Evolutionary conservation across 495 filamentous ascomycete genomes (phyloP), one percentile per base, ranked within the genome.

Genomic region (Trichoderma parareesei): DNA sequence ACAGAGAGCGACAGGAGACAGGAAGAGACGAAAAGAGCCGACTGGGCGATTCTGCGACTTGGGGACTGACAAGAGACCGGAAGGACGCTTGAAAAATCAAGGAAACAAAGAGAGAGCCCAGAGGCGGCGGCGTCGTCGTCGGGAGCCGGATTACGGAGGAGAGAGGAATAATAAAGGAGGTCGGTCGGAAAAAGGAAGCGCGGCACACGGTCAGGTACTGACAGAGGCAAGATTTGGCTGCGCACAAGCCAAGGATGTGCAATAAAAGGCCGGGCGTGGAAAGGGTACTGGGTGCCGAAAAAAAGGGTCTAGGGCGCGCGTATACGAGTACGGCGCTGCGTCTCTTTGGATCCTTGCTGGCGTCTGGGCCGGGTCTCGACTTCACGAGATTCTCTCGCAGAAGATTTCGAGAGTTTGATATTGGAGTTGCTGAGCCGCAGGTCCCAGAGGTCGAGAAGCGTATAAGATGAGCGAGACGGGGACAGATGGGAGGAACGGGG

Each of bases 181-280:
- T 57, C 53, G 53, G 53, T 57, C 53, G 53, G 53, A 57, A 57
- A 57, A 57, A 57, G 53, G 53, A 57, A 35, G 53, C 53, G 53
- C 53, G 53, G 53, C 53, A 57, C 53, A 55, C 20, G 48, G 48
- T 18, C 0, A 27, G 27, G 27, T 27, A 27, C 27, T 27, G n/a
- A 5, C 16, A 48, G 44, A 14, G 20, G 11, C 14, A 57, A 57
- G 53, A 57, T 57, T 57, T 57, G 53, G 53, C 53, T 35, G 53
- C 53, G 53, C 53, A 57, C 53, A 57, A 57, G 53, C 53, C 53
- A 57, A 57, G 53, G 53, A 57, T 57, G 53, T 57, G 53, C 53
- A 57, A 57, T 37, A 37, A 57, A 35, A 37, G 20, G 20, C 27
- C 46, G 46, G 46, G 46, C 46, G 46, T 18, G 46, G 46, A 18